A percentile compares a stretch with the other conserved stretches of the same genome.
Conservation (phyloP, 2,329 filamentous ascomycete genomes). For the Ceratocystis destructans region DNA sequence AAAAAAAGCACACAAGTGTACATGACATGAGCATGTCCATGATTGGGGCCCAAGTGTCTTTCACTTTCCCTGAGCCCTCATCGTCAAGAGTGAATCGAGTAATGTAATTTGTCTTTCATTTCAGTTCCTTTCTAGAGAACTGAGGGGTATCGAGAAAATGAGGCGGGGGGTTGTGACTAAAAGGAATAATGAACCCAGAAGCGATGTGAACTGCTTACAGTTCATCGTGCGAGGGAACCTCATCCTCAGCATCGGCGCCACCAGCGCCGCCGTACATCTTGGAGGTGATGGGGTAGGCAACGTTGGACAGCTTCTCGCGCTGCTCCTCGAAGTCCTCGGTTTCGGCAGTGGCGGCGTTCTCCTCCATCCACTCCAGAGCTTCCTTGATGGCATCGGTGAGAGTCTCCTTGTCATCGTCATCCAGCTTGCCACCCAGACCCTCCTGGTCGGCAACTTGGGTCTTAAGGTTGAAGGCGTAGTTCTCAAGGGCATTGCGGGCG, state of each 20-base stretch:
- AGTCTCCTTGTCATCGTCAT: constrained; percentile 95
- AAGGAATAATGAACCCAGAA: neutral
- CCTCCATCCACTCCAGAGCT: constrained; percentile 88
- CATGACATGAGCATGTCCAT: neutral
- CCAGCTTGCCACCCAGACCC: constrained; percentile 94
- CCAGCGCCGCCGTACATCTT: constrained; percentile 70
- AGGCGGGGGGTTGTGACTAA: neutral
- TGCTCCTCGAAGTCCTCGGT: constrained; percentile 98
- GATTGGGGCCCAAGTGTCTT: neutral
- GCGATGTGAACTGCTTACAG: constrained; percentile 43
- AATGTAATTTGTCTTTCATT: constrained; percentile 19
- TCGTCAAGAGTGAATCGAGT: constrained; percentile 18
- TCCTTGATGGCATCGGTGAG: constrained; percentile 95
- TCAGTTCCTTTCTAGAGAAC: constrained; percentile 11
- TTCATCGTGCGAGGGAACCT: constrained; percentile 64
- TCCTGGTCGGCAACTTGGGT: constrained; percentile 98
- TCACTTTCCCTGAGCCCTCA: neutral
- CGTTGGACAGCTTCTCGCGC: constrained; percentile 95
- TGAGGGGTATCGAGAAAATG: constrained; percentile 12
- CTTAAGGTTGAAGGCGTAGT: constrained; percentile 98
- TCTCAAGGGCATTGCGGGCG: constrained; percentile 91
- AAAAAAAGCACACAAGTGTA: constrained; percentile 1
- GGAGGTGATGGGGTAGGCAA: constrained; percentile 97
- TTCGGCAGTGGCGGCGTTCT: constrained; percentile 73
- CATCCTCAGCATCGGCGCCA: constrained; percentile 50